A percentile compares a stretch with the other conserved stretches of the same genome.
phyloP scores from a whole-genome alignment of 805 yeast genomes.

The Candida stauntonica region DNA sequence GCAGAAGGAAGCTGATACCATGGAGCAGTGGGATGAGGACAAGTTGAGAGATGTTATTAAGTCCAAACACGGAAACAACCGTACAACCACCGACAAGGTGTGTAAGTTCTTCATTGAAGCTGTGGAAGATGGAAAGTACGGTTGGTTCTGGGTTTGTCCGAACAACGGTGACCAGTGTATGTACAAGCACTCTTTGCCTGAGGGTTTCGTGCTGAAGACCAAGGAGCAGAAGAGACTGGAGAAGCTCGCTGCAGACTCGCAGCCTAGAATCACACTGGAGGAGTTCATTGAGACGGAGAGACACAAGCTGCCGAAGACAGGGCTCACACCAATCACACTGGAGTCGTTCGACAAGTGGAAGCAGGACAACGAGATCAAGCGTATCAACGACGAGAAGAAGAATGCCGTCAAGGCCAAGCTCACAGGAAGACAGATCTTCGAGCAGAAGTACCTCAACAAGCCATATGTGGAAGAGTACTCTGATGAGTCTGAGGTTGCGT shows the following conservation, averaged over 20 bases:
- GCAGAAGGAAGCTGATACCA: constrained; percentile 71
- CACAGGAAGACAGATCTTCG: constrained; percentile 67
- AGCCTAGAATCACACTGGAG: constrained; percentile 89
- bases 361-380: constrained; percentile 56
- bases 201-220: constrained; percentile 94
- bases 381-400: constrained; percentile 38
- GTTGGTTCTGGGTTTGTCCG: constrained; percentile 99
- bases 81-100: constrained; percentile 90
- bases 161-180: constrained; percentile 90
- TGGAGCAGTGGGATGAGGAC: constrained; percentile 97
- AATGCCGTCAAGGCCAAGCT: constrained; percentile 37
- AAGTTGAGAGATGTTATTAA: constrained; percentile 80
- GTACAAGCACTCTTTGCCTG: constrained; percentile 92
- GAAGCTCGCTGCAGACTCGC: constrained; percentile 73
- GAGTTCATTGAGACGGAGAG: constrained; percentile 95
- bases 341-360: constrained; percentile 85
- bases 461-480: constrained; percentile 44
- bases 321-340: constrained; percentile 81
- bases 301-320: constrained; percentile 64
- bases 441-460: constrained; percentile 56
- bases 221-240: constrained; percentile 93
- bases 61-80: constrained; percentile 92
- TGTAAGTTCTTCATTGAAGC: constrained; percentile 95
- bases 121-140: constrained; percentile 94
- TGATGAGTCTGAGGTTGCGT: constrained; percentile 35